A percentile compares a stretch with the other conserved stretches of the same genome.
These are phyloP conservation scores for Flaveria robusta DNA, from an alignment of 129 eudicot species.

Conservation along the genomic window DNA sequence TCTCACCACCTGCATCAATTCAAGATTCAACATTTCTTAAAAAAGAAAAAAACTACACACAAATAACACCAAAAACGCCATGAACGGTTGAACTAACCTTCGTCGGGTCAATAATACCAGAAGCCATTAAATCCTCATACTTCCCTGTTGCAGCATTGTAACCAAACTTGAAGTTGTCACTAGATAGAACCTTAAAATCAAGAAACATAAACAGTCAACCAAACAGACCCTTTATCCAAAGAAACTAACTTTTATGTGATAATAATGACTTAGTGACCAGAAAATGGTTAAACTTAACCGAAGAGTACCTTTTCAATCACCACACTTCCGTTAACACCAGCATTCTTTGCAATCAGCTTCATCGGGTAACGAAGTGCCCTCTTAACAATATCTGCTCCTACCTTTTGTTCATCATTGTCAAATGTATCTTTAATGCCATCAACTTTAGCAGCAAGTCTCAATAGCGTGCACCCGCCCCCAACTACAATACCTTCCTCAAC, in stretches of 20 bases:
- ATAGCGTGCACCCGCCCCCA: conserved; percentile 78
- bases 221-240: background rate
- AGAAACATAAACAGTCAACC: background rate
- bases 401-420: conserved; percentile 72
- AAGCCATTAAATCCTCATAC: conserved; percentile 49
- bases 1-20: conserved; percentile 40
- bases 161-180: conserved; percentile 31
- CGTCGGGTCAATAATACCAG: conserved; percentile 52
- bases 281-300: background rate
- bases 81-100: conserved; percentile 23
- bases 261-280: background rate
- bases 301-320: conserved; percentile 45
- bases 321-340: conserved; percentile 54
- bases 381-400: conserved; percentile 50
- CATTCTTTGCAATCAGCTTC: conserved; percentile 51
- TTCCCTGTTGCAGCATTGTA: conserved; percentile 50
- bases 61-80: background rate
- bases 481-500: conserved; percentile 88
- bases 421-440: conserved; percentile 57
- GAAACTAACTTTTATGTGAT: background rate
- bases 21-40: background rate
- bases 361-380: conserved; percentile 49
- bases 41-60: background rate
- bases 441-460: conserved; percentile 70
- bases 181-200: conserved; percentile 27